Evolutionary conservation across 2,329 filamentous ascomycete genomes (phyloP), one percentile per base, ranked within the genome.

Genomic region (Emergomyces orientalis): DNA sequence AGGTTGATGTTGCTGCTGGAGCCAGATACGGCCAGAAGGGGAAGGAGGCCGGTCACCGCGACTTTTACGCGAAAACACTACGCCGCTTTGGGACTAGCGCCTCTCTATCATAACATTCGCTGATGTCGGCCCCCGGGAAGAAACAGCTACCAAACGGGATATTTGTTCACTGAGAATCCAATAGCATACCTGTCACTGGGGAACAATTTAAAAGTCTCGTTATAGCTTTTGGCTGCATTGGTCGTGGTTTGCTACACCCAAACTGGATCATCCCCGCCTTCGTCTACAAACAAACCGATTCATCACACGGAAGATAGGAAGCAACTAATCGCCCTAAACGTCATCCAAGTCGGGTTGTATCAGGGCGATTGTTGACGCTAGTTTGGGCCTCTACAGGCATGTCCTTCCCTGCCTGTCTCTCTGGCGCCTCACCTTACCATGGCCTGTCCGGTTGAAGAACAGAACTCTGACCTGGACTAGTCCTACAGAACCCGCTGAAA

Each of bases 21-120:
- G 19, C n/a, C 30, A n/a, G 54, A 56, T 39, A 17, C 5, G 39
- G 22, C 37, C 39, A 30, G 56, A 37, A 45, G 25, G 41, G 56
- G 39, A 47, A 47, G n/a, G 39, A 39, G 55, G 7, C n/a, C 14
- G 60, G 25, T 27, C 45, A 45, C 25, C 59, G 59, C 60, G 60
- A 55, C 30, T 34, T 61, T 55, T 61, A 56, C 60, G 60, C 60
- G 60, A 55, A 39, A 51, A 34, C 47, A 45, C 60, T 56, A 61
- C 27, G 11, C 60, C 25, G 22, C 22, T 34, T 45, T 43, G 25
- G 60, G 49, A n/a, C 60, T 61, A 61, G 60, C 25, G 60, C 37
- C 3, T 37, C 32, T 32, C 8, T 9, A 37, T 37, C 34, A 37
- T 9, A 37, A 37, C 34, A 37, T 7, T 9, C 34, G 34, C 34